Evolutionary conservation across 2,329 filamentous ascomycete genomes (phyloP).

Genomic region (Pseudogymnoascus sp.): DNA sequence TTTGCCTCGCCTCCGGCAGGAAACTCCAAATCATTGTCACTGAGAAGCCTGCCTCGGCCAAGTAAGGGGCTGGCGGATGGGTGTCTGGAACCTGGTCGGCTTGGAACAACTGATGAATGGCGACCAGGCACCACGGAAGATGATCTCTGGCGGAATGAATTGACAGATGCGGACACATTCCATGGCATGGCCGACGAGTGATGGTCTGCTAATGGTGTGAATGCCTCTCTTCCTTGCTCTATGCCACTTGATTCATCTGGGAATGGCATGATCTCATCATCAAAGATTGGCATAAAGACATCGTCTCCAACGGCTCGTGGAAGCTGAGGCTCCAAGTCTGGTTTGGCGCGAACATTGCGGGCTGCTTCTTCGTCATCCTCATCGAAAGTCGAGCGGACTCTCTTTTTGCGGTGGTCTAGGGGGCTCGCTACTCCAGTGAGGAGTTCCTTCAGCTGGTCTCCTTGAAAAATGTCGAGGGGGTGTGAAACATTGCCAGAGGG

Average conservation of each 20-base stretch:
- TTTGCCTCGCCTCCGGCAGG: slow-evolving; percentile 14
- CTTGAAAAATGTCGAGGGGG: slow-evolving; percentile 52
- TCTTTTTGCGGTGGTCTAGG: neutral
- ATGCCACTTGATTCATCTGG: slow-evolving; percentile 33
- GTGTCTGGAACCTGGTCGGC: slow-evolving; percentile 42
- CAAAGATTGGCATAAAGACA: slow-evolving; percentile 34
- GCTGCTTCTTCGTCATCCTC: slow-evolving; percentile 22
- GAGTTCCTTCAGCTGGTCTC: slow-evolving; percentile 42
- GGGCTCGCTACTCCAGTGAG: slow-evolving; percentile 16
- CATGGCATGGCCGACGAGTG: slow-evolving; percentile 60
- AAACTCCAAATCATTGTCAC: slow-evolving; percentile 20
- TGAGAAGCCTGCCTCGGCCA: slow-evolving; percentile 34
- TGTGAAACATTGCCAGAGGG: slow-evolving; percentile 25
- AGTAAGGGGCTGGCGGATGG: slow-evolving; percentile 54
- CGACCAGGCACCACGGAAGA: slow-evolving; percentile 34
- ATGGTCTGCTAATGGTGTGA: slow-evolving; percentile 58
- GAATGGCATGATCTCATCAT: slow-evolving; percentile 22
- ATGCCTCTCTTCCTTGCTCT: slow-evolving; percentile 64
- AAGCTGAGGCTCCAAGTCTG: slow-evolving; percentile 29
- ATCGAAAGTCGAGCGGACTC: slow-evolving; percentile 8
- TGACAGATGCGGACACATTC: slow-evolving; percentile 52
- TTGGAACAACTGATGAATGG: slow-evolving; percentile 21
- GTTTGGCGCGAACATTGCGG: slow-evolving; percentile 32
- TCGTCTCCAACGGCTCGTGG: slow-evolving; percentile 26
- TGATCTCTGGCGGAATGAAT: slow-evolving; percentile 36